These are phyloP conservation scores for Claviceps purpurea DNA, from an alignment of 2,329 filamentous ascomycete species.

Conservation along the genomic window DNA sequence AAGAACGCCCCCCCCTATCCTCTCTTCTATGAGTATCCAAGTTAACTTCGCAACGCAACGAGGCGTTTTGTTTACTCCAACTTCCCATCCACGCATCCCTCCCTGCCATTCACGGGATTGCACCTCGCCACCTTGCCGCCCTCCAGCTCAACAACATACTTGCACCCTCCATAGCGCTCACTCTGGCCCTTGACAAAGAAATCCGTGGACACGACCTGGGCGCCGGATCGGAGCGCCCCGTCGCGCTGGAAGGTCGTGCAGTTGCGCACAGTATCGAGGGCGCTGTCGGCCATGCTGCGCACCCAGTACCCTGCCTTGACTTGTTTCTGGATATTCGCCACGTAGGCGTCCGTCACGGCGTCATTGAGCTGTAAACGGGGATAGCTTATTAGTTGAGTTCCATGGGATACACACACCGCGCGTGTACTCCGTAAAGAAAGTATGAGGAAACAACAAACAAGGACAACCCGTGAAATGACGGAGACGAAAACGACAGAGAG, in stretches of 20 bases:
- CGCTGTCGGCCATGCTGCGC: conserved; percentile 33
- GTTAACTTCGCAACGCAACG: too few relatives aligned
- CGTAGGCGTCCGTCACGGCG: conserved; percentile 19
- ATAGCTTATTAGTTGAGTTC: background rate
- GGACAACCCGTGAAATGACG: too few relatives aligned
- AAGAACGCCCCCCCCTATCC: too few relatives aligned
- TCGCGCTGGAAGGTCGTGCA: conserved; percentile 21
- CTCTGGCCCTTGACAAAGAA: conserved; percentile 33
- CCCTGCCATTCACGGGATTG: conserved; percentile 16
- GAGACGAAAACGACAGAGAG: background rate
- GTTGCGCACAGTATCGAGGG: conserved; percentile 26
- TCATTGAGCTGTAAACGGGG: conserved; percentile 25
- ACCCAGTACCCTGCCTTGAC: conserved; percentile 34
- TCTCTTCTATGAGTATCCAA: too few relatives aligned
- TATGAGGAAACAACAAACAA: too few relatives aligned
- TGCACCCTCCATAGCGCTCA: conserved; percentile 28
- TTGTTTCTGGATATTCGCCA: conserved; percentile 27
- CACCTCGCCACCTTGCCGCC: conserved; percentile 15
- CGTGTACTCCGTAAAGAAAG: too few relatives aligned
- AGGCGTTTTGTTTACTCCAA: conserved; percentile 2
- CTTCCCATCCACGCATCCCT: conserved; percentile 8
- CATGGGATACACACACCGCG: background rate
- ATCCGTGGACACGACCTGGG: conserved; percentile 36
- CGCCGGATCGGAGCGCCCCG: conserved; percentile 27
- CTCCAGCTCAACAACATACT: conserved; percentile 22